phyloP scores from a whole-genome alignment of 306 rosid species.

The Cucurbita moschata region DNA sequence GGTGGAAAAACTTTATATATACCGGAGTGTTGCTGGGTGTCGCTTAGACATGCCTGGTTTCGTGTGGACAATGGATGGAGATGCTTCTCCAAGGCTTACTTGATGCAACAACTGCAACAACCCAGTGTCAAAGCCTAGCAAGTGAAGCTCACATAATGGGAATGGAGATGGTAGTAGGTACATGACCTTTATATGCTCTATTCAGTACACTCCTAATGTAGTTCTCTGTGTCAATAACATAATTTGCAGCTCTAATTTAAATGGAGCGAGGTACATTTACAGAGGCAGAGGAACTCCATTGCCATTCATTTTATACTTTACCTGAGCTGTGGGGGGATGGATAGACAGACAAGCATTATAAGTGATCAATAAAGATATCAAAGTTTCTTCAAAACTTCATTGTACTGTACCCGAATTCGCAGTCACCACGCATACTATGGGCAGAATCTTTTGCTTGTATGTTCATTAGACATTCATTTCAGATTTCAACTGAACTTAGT shows the following conservation, averaged over 20 bases:
- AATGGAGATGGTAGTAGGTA: conserved; percentile 32
- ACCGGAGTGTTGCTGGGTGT: conserved; percentile 67
- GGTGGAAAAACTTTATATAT: conserved; percentile 80
- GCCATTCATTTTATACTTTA: conserved; percentile 65
- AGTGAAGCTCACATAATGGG: conserved; percentile 6
- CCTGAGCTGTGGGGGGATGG: conserved; percentile 43
- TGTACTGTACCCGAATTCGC: conserved; percentile 19
- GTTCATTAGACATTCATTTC: conserved; percentile 17
- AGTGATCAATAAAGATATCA: conserved; percentile 21
- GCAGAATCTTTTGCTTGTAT: conserved; percentile 29
- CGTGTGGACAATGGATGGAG: conserved; percentile 66
- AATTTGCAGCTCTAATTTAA: conserved; percentile 36
- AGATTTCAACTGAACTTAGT: not conserved
- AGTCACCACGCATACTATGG: conserved; percentile 21
- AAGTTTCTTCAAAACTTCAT: not conserved
- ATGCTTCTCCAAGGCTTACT: conserved; percentile 27
- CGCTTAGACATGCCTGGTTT: conserved; percentile 78
- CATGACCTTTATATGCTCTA: conserved; percentile 17
- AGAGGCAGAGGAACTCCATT: conserved; percentile 40
- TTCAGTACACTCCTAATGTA: conserved; percentile 11
- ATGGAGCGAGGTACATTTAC: conserved; percentile 29
- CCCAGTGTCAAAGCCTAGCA: not conserved
- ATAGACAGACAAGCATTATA: conserved; percentile 13
- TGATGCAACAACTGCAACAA: not conserved
- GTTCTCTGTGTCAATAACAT: conserved; percentile 21